Evolutionary conservation across 2,329 filamentous ascomycete species (phyloP).

Genomic region (Pyricularia pennisetigena): DNA sequence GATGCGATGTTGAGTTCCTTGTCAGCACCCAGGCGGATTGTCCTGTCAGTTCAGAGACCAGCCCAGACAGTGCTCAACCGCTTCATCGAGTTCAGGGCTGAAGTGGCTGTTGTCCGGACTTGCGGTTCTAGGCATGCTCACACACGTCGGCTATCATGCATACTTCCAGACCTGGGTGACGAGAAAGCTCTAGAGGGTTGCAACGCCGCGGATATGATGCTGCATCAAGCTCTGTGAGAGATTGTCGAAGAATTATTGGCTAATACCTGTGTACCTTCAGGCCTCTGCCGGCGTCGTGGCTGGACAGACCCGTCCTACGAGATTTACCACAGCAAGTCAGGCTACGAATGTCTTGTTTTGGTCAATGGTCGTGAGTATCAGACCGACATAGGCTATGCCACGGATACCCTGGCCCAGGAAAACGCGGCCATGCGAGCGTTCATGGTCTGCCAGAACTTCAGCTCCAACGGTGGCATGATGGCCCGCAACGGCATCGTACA

Average conservation of each 20-base stretch:
- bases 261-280: constrained; percentile 40
- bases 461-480: constrained; percentile 88
- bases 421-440: constrained; percentile 93
- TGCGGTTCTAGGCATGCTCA: neutral
- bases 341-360: constrained; percentile 82
- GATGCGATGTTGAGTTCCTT: constrained; percentile 4
- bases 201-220: neutral
- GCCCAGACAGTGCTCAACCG: neutral
- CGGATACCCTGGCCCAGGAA: constrained; percentile 75
- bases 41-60: neutral
- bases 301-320: constrained; percentile 90
- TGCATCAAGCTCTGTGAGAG: constrained; percentile 1
- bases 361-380: constrained; percentile 97
- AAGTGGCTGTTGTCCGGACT: neutral
- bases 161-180: neutral
- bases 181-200: neutral
- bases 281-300: constrained; percentile 86
- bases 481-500: constrained; percentile 60
- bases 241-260: constrained; percentile 3
- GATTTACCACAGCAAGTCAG: constrained; percentile 61
- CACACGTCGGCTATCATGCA: neutral
- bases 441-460: constrained; percentile 97
- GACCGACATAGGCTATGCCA: constrained; percentile 77
- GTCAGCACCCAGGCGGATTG: neutral
- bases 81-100: neutral